Percentiles rank a stretch among this genome's conserved stretches.
These are phyloP conservation scores for Globisporangium nagaii DNA, from an alignment of 352 stramenopile genomes.

Conservation along the genomic window DNA sequence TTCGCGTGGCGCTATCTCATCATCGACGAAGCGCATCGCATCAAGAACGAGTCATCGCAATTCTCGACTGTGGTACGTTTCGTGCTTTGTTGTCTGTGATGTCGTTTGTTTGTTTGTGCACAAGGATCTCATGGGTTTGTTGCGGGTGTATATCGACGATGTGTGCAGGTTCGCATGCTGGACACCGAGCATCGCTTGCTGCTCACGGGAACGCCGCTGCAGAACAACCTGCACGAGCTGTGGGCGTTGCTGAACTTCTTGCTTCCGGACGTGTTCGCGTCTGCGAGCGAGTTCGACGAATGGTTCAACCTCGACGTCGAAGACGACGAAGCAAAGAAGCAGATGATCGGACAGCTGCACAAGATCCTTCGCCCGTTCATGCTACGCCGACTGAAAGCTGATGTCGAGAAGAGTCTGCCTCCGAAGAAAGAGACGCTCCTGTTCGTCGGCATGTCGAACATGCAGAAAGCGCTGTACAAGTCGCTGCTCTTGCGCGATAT, in stretches of 20 bases:
- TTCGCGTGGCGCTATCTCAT: constrained; percentile 89
- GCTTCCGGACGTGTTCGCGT: constrained; percentile 91
- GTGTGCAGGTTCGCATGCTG: constrained; percentile 51
- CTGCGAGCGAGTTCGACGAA: constrained; percentile 82
- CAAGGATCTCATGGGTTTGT: too few relatives aligned
- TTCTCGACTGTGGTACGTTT: constrained; percentile 73
- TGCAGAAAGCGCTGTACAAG: constrained; percentile 97
- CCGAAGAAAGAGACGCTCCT: constrained; percentile 97
- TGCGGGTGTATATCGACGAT: too few relatives aligned
- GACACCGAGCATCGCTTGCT: constrained; percentile 84
- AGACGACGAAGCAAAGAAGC: constrained; percentile 86
- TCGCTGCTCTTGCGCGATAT: constrained; percentile 95
- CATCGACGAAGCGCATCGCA: constrained; percentile 86
- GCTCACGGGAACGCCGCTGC: constrained; percentile 92
- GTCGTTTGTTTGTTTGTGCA: not conserved
- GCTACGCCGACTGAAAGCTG: constrained; percentile 96
- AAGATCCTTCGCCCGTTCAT: constrained; percentile 94
- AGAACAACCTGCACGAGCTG: constrained; percentile 95
- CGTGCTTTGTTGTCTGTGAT: not conserved
- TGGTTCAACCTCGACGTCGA: constrained; percentile 88
- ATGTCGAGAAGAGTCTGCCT: constrained; percentile 97
- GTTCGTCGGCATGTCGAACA: constrained; percentile 86
- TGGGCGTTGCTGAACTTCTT: constrained; percentile 95
- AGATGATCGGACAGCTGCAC: constrained; percentile 86
- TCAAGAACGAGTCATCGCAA: constrained; percentile 87